Base-by-base conservation (phyloP, 306 rosid genomes). In the Casuarina glauca region DNA sequence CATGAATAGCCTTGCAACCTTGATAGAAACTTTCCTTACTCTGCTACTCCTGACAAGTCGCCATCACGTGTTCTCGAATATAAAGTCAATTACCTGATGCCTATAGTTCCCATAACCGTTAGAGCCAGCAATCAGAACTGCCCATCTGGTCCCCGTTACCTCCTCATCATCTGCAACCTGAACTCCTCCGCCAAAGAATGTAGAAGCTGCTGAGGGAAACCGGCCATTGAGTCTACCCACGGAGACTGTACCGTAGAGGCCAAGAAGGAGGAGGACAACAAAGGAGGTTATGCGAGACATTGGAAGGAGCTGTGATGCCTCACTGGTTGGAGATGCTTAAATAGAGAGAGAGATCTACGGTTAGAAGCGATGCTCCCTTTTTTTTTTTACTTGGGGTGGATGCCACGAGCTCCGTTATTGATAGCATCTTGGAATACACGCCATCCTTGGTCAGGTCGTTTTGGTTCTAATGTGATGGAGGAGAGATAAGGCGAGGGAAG, bases 81-180 rank as follows among this genome's bases (percentile, higher is more conserved):
- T 26, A 26, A 26, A 51, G 51, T 11, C 26, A 41, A 20, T 41
- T 44, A 90, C 99, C 97, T 93, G 99, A 50, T 96, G 98, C 70
- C 98, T 89, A 83, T 96, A 96, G 78, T 96, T 96, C 98, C 94
- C 87, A 80, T 89, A 96, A 16, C 98, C 98, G 67, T 49, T 90
- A 4, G 99, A 96, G 72, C 99, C 99, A 52, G 98, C 98, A 42
- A 96, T 77, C 70, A 96, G 80, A 75, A 96, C 80, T 12, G 99
- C 99, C 99, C 99, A 96, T 72, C 86, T 79, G n/a, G 97, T 96
- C 41, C 93, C 99, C 38, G 69, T 78, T 41, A 80, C 49, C 70
- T 20, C 81, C 6, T 48, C 82, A 4, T 79, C 77, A 2, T 36
- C 20, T 19, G 83, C 79, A 39, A 69, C 79, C 12, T 51, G 81